phyloP scores from a whole-genome alignment of 108 stramenopile species.

The Mediolabrus comicus region DNA sequence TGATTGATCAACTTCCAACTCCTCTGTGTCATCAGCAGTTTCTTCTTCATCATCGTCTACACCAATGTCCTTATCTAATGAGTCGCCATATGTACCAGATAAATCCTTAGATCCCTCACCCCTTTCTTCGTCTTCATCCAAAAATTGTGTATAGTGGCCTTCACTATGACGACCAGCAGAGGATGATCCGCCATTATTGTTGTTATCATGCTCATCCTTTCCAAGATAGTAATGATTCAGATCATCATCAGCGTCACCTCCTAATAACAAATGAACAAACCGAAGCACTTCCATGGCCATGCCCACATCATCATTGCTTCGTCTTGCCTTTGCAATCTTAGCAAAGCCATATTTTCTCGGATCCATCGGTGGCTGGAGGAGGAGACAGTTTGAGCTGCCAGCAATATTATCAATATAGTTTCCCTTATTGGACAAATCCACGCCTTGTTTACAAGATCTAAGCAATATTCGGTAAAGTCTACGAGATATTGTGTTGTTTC shows the following conservation, averaged over 20 bases:
- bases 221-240: conserved; percentile 40
- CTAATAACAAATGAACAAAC: conserved; percentile 33
- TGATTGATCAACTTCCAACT: conserved; percentile 15
- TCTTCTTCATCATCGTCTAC: not conserved
- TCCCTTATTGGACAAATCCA: not conserved
- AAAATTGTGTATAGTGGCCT: conserved; percentile 42
- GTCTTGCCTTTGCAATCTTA: conserved; percentile 12
- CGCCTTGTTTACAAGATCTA: conserved; percentile 11
- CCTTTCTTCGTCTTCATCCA: conserved; percentile 38
- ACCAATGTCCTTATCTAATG: not conserved
- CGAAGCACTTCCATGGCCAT: conserved; percentile 46
- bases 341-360: conserved; percentile 38
- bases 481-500: conserved; percentile 23
- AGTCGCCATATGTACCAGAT: not conserved
- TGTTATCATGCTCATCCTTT: not conserved
- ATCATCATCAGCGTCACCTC: conserved; percentile 35
- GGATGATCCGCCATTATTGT: not conserved
- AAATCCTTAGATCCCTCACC: not conserved
- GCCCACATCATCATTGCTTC: conserved; percentile 21
- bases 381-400: conserved; percentile 12
- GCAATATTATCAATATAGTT: conserved; percentile 4
- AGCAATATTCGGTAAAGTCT: conserved; percentile 37
- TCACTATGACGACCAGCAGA: conserved; percentile 26
- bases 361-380: conserved; percentile 42
- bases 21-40: not conserved